A percentile compares a stretch with the other conserved stretches of the same genome.
Evolutionary conservation across 2,329 filamentous ascomycete genomes (phyloP).

Genomic region (Pseudomassariella vexata): DNA sequence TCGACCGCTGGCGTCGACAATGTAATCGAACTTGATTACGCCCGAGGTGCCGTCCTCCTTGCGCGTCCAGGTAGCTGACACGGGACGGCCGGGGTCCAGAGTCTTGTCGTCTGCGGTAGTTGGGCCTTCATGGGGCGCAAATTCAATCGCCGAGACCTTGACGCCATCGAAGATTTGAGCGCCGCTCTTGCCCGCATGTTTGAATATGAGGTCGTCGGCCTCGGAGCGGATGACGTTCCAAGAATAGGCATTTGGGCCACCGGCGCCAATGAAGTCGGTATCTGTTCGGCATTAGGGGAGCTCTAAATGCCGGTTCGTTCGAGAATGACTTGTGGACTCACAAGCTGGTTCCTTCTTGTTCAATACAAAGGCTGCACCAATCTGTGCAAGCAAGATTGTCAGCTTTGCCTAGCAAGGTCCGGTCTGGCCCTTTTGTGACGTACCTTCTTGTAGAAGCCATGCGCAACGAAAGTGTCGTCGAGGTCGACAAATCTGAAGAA

Average conservation of each 20-base stretch:
- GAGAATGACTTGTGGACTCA: no score
- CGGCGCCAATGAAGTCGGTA: constrained; percentile 35
- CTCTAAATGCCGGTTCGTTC: no score
- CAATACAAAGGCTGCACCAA: no score
- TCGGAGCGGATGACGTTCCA: constrained; percentile 44
- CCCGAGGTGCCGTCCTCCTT: constrained; percentile 30
- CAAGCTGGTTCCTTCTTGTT: no score
- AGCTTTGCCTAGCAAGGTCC: no score
- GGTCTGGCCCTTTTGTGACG: no score
- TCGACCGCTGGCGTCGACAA: constrained; percentile 44
- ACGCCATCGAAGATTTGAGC: constrained; percentile 35
- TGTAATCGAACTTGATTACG: constrained; percentile 37
- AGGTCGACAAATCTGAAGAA: neutral
- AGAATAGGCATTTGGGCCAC: constrained; percentile 30
- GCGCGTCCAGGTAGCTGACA: constrained; percentile 27
- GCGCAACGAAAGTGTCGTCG: no score
- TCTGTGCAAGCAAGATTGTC: no score
- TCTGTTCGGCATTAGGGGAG: no score
- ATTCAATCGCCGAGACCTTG: constrained; percentile 28
- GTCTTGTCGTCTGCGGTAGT: no score
- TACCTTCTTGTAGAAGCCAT: no score
- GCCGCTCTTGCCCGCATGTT: constrained; percentile 32
- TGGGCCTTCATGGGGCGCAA: no score
- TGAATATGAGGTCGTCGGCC: constrained; percentile 36
- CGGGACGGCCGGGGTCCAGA: constrained; percentile 23